These are phyloP conservation scores for Alternaria triticina DNA, from an alignment of 2,329 filamentous ascomycete genomes.

Conservation along the genomic window DNA sequence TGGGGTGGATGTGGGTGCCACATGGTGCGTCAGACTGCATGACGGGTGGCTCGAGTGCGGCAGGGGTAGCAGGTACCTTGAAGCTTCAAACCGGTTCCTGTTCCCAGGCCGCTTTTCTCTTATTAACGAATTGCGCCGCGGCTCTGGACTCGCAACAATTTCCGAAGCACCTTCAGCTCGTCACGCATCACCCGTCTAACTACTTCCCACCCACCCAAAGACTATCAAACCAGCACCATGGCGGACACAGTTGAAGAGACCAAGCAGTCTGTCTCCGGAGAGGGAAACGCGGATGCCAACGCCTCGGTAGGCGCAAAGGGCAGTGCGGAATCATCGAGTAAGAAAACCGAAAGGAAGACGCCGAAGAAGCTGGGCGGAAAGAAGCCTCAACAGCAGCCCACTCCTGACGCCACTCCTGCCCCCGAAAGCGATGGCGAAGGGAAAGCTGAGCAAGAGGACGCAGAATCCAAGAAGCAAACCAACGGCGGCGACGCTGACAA, in stretches of 20 bases:
- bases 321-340: slow-evolving; percentile 49
- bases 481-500: slow-evolving; percentile 43
- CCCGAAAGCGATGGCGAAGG: slow-evolving; percentile 52
- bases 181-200: slow-evolving; percentile 10
- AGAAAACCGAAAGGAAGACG: slow-evolving; percentile 56
- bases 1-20: slow-evolving; percentile 37
- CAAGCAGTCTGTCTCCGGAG: slow-evolving; percentile 45
- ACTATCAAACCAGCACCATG: slow-evolving; percentile 35
- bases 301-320: slow-evolving; percentile 46
- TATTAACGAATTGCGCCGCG: slow-evolving; percentile 42
- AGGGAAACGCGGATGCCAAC: slow-evolving; percentile 47
- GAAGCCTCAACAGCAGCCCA: slow-evolving; percentile 53
- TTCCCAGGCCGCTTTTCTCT: slow-evolving; percentile 33
- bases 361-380: slow-evolving; percentile 59
- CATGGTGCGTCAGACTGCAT: slow-evolving; percentile 49
- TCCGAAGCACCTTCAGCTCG: slow-evolving; percentile 21
- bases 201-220: slow-evolving; percentile 11
- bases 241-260: slow-evolving; percentile 48
- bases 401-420: slow-evolving; percentile 56
- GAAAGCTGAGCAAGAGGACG: slow-evolving; percentile 52
- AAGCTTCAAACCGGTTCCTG: slow-evolving; percentile 48
- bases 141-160: slow-evolving; percentile 23
- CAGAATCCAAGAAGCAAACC: slow-evolving; percentile 40
- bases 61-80: slow-evolving; percentile 39
- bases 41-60: slow-evolving; percentile 42